Evolutionary conservation across 2,329 filamentous ascomycete species (phyloP).

Genomic region (Penicillium sp.): DNA sequence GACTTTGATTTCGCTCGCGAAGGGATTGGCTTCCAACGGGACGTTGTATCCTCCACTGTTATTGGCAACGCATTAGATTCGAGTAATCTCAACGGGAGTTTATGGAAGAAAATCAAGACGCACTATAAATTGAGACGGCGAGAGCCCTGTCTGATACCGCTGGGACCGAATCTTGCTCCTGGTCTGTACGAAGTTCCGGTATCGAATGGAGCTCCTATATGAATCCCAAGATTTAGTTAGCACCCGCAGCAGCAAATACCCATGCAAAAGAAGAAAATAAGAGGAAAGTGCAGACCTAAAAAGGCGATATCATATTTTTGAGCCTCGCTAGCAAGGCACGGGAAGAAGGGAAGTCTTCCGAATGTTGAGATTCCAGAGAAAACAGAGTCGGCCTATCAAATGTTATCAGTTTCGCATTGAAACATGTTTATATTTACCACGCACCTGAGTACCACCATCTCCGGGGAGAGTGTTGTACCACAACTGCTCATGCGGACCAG

Average conservation of each 20-base stretch:
- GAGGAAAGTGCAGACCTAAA: conserved; percentile 53
- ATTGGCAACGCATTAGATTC: not conserved
- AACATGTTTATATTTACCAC: conserved; percentile 13
- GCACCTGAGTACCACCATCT: conserved; percentile 76
- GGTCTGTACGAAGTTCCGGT: conserved; percentile 82
- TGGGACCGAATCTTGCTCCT: conserved; percentile 78
- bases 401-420: not conserved
- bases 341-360: conserved; percentile 71
- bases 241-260: not conserved
- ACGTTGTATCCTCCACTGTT: conserved; percentile 83
- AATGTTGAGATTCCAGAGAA: conserved; percentile 88
- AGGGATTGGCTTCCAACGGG: conserved; percentile 72
- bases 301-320: conserved; percentile 82
- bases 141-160: conserved; percentile 80
- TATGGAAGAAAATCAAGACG: conserved; percentile 30
- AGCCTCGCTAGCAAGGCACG: conserved; percentile 66
- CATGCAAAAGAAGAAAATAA: not conserved
- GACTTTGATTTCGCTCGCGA: conserved; percentile 75
- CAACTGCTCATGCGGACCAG: conserved; percentile 67
- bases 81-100: not conserved
- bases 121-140: conserved; percentile 84
- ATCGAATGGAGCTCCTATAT: conserved; percentile 71
- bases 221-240: not conserved
- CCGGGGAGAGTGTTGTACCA: conserved; percentile 84
- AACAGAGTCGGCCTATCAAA: conserved; percentile 69